Base-by-base conservation (phyloP, 495 filamentous ascomycete genomes). In the Hypoxylon fuscum region DNA sequence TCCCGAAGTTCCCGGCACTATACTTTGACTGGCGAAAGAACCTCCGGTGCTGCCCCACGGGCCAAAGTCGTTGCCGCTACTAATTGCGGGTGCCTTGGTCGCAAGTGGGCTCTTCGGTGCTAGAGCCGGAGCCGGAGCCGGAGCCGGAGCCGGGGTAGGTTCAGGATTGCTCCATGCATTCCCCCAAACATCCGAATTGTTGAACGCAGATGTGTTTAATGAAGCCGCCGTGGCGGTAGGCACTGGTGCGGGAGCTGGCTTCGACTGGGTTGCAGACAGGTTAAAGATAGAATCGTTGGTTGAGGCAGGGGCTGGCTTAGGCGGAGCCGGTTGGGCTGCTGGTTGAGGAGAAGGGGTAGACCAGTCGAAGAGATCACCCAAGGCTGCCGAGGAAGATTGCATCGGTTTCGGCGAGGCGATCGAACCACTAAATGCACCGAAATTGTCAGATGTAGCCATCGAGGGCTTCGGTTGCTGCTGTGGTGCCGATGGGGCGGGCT, bases 331-430 rank as follows among this genome's bases (percentile, higher is more conserved):
- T 10, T 81, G 71, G 5, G 82, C 66, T 12, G 78, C 59, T 25
- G 81, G 70, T 46, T 85, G 68, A 29, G 80, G 64, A 27, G 82
- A 64, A 31, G 88, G 80, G 0, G 85, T 77, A 14, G 89, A 85
- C 60, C 97, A 85, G 59, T 93, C 93, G 65, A 97, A 96, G 7
- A 97, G 80, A 68, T 96, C 92, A 42, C 79, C 83, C 12, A 90
- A 72, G 20, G 78, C 82, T 41, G 83, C 79, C 21, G 79, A 82
- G 10, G 81, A 68, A 21, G 79, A 62, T 45, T 80, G 81, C 10
- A 71, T 66, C 3, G 75, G 72, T 17, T 80, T 74, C 53, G 77
- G 66, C 29, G 85, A 81, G 52, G 79, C 64, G 14, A 82, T 71
- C 4, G 83, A 64, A 15, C 86, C 83, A 25, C 77, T 76, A 23